Percentiles rank a stretch among this genome's conserved stretches.
These are phyloP conservation scores for Picea engelmannii DNA, from an alignment of 83 land plant species.

Conservation along the genomic window DNA sequence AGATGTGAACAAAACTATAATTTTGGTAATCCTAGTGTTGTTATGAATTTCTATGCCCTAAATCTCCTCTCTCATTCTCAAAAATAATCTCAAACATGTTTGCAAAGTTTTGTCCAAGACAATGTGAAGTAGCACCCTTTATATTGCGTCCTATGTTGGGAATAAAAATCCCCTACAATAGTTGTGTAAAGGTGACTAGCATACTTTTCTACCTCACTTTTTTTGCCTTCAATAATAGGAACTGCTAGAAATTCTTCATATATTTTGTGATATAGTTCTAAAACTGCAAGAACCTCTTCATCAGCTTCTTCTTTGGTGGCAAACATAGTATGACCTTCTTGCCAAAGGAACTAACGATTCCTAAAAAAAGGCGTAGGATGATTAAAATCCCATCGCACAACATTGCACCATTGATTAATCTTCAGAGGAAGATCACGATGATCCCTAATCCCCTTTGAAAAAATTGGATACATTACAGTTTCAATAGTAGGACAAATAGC, in stretches of 20 bases:
- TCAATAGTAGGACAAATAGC: slow-evolving; percentile 99
- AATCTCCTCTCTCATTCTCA: slow-evolving; percentile 85
- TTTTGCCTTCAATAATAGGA: slow-evolving; percentile 86
- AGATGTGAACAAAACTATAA: too few relatives aligned
- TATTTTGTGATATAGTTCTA: slow-evolving; percentile 89
- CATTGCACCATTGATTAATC: slow-evolving; percentile 95
- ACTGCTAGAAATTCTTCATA: too few relatives aligned
- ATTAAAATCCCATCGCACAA: slow-evolving; percentile 98
- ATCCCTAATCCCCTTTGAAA: too few relatives aligned
- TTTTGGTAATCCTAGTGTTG: too few relatives aligned
- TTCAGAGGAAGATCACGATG: too few relatives aligned
- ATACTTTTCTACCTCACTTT: slow-evolving; percentile 95
- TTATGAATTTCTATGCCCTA: too few relatives aligned
- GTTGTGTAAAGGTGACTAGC: slow-evolving; percentile 99
- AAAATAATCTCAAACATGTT: slow-evolving; percentile 95
- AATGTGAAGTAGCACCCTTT: slow-evolving; percentile 99
- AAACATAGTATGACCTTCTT: too few relatives aligned
- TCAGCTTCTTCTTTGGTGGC: too few relatives aligned
- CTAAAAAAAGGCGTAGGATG: slow-evolving; percentile 86
- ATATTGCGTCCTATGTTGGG: slow-evolving; percentile 95
- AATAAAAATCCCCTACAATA: slow-evolving; percentile 98
- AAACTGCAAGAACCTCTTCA: slow-evolving; percentile 69
- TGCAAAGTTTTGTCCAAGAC: slow-evolving; percentile 97
- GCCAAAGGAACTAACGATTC: too few relatives aligned
- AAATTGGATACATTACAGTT: slow-evolving; percentile 95